A percentile compares a stretch with the other conserved stretches of the same genome.
phyloP scores from a whole-genome alignment of 2,329 filamentous ascomycete genomes.

The Diaporthe sp. region DNA sequence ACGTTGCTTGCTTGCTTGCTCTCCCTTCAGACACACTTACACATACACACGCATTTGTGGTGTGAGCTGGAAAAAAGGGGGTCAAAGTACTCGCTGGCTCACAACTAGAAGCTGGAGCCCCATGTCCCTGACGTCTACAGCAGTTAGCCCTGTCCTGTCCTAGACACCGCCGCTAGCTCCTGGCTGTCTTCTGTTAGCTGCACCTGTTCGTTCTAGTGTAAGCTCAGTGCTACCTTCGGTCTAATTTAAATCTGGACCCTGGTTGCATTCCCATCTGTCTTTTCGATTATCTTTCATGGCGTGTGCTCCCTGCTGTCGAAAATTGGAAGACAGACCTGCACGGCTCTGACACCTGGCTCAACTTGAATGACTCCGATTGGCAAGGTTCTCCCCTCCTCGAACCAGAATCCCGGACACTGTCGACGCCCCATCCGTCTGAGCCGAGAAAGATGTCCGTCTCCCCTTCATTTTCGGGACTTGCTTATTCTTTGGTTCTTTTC shows the following conservation, averaged over 20 bases:
- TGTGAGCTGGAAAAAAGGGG: slow-evolving; percentile 2
- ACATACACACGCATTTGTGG: background rate
- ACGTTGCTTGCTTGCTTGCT: background rate
- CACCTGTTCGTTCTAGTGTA: background rate
- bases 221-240: background rate
- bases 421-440: too few relatives aligned
- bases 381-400: background rate
- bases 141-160: background rate
- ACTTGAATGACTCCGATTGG: background rate
- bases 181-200: background rate
- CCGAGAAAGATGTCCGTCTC: background rate
- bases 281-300: background rate
- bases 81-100: background rate
- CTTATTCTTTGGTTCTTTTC: background rate
- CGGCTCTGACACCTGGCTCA: background rate
- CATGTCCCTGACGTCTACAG: background rate
- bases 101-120: too few relatives aligned
- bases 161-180: slow-evolving; percentile 3
- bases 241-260: slow-evolving; percentile 20
- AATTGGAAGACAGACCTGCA: background rate
- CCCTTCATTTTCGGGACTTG: background rate
- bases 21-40: background rate
- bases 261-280: slow-evolving; percentile 3
- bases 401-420: background rate
- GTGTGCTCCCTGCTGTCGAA: background rate